Percentiles rank a stretch among this genome's conserved stretches.
Conservation (phyloP, 805 yeast species). For the Candida ponderosae region DNA sequence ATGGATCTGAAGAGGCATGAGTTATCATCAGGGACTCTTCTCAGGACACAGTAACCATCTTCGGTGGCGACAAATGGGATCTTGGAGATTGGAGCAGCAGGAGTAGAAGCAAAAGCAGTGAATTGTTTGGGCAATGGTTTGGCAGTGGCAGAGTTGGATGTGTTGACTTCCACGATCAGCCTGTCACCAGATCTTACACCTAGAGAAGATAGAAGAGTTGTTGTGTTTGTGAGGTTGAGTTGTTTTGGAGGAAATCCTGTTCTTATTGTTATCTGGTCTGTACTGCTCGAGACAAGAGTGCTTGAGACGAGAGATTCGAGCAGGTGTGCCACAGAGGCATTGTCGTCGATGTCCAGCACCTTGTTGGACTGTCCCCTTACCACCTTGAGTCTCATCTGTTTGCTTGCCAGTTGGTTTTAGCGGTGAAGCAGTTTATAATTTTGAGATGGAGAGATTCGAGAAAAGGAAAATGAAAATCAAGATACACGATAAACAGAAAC, state of each 20-base stretch:
- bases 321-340: conserved; percentile 28
- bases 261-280: conserved; percentile 25
- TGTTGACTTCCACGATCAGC: conserved; percentile 28
- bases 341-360: conserved; percentile 30
- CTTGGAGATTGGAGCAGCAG: not conserved
- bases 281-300: too few species aligned
- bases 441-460: too few species aligned
- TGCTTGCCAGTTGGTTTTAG: too few species aligned
- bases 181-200: conserved; percentile 57
- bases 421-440: too few species aligned
- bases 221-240: conserved; percentile 23
- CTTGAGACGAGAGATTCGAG: too few species aligned
- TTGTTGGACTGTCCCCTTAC: conserved; percentile 18
- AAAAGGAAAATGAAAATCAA: too few species aligned
- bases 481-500: too few species aligned
- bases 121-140: conserved; percentile 3
- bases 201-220: conserved; percentile 24
- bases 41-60: conserved; percentile 33
- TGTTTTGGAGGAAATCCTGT: conserved; percentile 57
- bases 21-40: conserved; percentile 68
- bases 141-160: too few species aligned
- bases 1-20: conserved; percentile 70
- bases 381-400: conserved; percentile 31
- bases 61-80: conserved; percentile 9
- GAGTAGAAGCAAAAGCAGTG: conserved; percentile 1